Conservation (phyloP, 345 rosid species). For the Heritiera fomes region DNA sequence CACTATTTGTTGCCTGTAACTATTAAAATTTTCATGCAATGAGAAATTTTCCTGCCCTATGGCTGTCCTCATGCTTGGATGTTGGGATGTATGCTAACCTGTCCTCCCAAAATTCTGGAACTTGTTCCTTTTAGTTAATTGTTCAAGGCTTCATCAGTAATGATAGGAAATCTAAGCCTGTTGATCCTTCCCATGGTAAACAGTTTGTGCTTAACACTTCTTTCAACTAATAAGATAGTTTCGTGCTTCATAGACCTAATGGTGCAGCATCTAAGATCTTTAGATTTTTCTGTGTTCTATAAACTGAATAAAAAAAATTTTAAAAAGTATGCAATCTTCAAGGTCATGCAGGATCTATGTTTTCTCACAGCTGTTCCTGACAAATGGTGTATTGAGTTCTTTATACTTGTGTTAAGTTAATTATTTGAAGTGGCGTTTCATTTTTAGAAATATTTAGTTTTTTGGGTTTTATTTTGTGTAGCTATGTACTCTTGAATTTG, state of each 20-base stretch:
- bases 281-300: neutral
- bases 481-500: conserved; percentile 78
- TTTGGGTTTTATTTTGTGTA: conserved; percentile 24
- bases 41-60: neutral
- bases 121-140: neutral
- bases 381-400: neutral
- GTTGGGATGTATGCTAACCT: neutral
- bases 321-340: neutral
- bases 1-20: neutral
- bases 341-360: neutral
- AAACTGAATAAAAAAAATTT: neutral
- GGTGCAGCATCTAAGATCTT: neutral
- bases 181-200: neutral
- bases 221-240: neutral
- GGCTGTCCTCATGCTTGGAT: neutral
- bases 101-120: neutral
- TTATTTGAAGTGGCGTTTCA: neutral
- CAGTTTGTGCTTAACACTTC: neutral
- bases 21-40: neutral
- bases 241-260: neutral
- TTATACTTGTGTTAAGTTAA: neutral
- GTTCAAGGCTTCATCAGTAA: neutral
- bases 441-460: neutral
- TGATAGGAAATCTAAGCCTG: neutral
- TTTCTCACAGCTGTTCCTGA: neutral